These are phyloP conservation scores for Hymenoscyphus linearis DNA, from an alignment of 2,329 filamentous ascomycete species.

Conservation along the genomic window DNA sequence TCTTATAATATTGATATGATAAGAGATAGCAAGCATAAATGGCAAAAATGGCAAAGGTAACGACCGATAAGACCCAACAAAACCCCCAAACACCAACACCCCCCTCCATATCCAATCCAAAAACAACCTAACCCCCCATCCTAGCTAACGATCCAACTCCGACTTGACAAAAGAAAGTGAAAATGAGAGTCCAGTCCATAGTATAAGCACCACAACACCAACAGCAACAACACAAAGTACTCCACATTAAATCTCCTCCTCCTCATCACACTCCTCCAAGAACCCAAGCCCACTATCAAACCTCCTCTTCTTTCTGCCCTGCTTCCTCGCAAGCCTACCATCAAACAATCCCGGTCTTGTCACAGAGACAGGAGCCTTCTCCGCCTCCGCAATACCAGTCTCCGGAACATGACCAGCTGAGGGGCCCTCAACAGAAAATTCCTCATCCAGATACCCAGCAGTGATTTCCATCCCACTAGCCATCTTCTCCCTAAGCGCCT, in stretches of 20 bases:
- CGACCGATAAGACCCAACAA: too few relatives aligned
- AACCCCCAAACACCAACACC: background rate
- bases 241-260: slow-evolving; percentile 12
- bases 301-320: slow-evolving; percentile 38
- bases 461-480: slow-evolving; percentile 44
- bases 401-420: too few relatives aligned
- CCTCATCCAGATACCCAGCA: slow-evolving; percentile 37
- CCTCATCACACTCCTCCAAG: slow-evolving; percentile 47
- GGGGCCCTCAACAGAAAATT: slow-evolving; percentile 8
- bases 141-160: background rate
- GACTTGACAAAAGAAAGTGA: background rate
- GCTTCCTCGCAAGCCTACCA: slow-evolving; percentile 20
- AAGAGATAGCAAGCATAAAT: background rate
- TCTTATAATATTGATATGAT: background rate
- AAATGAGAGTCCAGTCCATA: background rate
- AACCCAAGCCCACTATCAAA: slow-evolving; percentile 52
- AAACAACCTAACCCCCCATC: too few relatives aligned
- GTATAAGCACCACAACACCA: too few relatives aligned
- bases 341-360: slow-evolving; percentile 18
- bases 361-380: background rate
- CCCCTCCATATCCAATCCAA: background rate
- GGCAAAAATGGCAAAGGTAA: background rate
- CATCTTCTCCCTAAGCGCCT: slow-evolving; percentile 48
- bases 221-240: too few relatives aligned
- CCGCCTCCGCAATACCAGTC: background rate